Evolutionary conservation across 1,284 basidiomycete genomes (phyloP).

Genomic region (Leccinum angustisporum): DNA sequence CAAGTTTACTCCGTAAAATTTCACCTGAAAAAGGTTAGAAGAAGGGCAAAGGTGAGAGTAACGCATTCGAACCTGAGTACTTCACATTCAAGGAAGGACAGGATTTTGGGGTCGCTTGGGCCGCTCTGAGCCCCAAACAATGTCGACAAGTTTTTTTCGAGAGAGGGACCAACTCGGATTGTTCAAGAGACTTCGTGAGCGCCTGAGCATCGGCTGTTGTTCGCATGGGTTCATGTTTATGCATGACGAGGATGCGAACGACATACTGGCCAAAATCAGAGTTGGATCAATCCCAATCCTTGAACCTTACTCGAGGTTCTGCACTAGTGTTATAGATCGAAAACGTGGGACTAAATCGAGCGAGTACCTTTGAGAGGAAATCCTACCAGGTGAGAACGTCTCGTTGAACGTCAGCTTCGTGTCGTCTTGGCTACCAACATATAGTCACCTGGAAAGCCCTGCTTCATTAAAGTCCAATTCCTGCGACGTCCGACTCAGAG

Average conservation of each 20-base stretch:
- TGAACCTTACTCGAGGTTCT: conserved; percentile 63
- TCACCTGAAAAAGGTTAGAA: conserved; percentile 47
- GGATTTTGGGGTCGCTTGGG: conserved; percentile 72
- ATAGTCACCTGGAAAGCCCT: conserved; percentile 68
- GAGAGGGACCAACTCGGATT: conserved; percentile 65
- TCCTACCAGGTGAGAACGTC: conserved; percentile 92
- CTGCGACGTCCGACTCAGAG: conserved; percentile 34
- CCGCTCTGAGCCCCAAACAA: conserved; percentile 72
- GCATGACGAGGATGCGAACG: conserved; percentile 5
- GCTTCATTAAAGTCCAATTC: conserved; percentile 94
- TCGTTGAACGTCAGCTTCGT: conserved; percentile 25
- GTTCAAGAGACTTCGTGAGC: conserved; percentile 53
- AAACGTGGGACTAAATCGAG: neutral
- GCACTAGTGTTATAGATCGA: neutral
- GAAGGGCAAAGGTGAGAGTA: conserved; percentile 11
- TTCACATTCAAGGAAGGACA: conserved; percentile 73
- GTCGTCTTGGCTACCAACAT: neutral
- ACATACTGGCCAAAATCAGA: conserved; percentile 63
- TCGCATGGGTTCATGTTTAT: conserved; percentile 1
- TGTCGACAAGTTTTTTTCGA: conserved; percentile 81
- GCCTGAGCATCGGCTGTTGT: conserved; percentile 57
- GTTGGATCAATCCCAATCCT: conserved; percentile 83
- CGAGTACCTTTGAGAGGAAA: conserved; percentile 70
- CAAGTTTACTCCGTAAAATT: conserved; percentile 66
- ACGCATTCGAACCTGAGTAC: conserved; percentile 50